phyloP scores from a whole-genome alignment of 2,329 filamentous ascomycete species.

The Bipolaris gigantea region DNA sequence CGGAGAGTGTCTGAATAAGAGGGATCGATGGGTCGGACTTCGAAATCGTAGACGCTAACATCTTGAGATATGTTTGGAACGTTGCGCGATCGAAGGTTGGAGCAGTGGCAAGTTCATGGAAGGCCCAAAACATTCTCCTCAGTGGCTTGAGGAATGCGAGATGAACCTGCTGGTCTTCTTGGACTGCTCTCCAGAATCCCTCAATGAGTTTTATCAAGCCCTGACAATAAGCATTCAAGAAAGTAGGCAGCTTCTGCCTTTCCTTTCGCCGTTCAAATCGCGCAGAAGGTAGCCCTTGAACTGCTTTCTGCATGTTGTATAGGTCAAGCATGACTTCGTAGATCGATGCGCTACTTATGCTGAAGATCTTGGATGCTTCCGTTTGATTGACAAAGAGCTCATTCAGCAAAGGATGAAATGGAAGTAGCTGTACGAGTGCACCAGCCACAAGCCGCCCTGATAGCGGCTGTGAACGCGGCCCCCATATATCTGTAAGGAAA shows the following conservation, averaged over 20 bases:
- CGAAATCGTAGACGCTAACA: constrained; percentile 30
- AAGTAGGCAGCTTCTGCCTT: constrained; percentile 39
- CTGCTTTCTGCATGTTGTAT: constrained; percentile 35
- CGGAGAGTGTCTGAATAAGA: constrained; percentile 33
- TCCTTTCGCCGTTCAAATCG: constrained; percentile 43
- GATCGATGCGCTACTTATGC: constrained; percentile 25
- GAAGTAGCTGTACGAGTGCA: constrained; percentile 24
- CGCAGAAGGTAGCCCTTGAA: constrained; percentile 31
- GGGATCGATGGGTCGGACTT: background rate
- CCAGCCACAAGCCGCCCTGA: constrained; percentile 5
- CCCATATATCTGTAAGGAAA: constrained; percentile 35
- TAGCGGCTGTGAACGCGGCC: constrained; percentile 12
- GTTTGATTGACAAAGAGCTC: constrained; percentile 44
- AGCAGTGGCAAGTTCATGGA: constrained; percentile 49
- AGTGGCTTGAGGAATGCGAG: constrained; percentile 30
- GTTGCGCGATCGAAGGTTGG: constrained; percentile 54
- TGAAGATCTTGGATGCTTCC: constrained; percentile 5
- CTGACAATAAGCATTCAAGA: constrained; percentile 33
- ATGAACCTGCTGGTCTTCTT: constrained; percentile 14
- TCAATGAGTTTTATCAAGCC: constrained; percentile 23
- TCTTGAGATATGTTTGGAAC: constrained; percentile 57
- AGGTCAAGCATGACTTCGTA: constrained; percentile 37
- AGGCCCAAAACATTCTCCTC: constrained; percentile 52
- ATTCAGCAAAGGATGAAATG: constrained; percentile 53
- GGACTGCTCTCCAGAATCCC: constrained; percentile 14